Percentiles rank a stretch among this genome's conserved stretches.
These are phyloP conservation scores for Cladosporium phlei DNA, from an alignment of 2,329 filamentous ascomycete species.

Conservation along the genomic window DNA sequence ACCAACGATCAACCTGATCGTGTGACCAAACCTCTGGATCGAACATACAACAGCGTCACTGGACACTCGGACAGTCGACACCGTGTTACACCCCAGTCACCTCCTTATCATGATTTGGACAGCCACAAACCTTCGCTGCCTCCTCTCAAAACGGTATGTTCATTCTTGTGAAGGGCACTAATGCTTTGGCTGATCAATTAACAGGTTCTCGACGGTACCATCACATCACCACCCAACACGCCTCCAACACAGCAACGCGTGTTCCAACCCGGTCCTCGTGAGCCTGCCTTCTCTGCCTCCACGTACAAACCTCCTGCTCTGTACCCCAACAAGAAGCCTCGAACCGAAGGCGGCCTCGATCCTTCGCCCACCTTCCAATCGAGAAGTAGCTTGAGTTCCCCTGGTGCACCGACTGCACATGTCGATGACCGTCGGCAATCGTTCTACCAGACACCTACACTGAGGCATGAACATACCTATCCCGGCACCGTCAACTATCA, in stretches of 20 bases:
- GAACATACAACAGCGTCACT: background rate
- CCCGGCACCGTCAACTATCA: constrained; percentile 1
- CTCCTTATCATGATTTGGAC: constrained; percentile 26
- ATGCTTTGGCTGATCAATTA: background rate
- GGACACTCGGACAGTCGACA: constrained; percentile 18
- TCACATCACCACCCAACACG: constrained; percentile 20
- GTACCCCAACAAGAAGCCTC: constrained; percentile 33
- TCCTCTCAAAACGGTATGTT: constrained; percentile 30
- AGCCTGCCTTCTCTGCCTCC: constrained; percentile 27
- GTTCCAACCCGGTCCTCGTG: constrained; percentile 27
- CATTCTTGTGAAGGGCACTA: constrained; percentile 21
- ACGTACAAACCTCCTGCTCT: constrained; percentile 32
- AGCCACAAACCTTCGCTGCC: constrained; percentile 30
- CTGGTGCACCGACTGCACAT: background rate
- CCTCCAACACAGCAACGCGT: constrained; percentile 23
- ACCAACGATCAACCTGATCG: constrained; percentile 1
- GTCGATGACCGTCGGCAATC: background rate
- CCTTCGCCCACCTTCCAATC: constrained; percentile 3
- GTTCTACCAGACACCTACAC: background rate
- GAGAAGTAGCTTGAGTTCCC: constrained; percentile 7
- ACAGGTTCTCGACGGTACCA: constrained; percentile 6
- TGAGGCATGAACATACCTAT: background rate
- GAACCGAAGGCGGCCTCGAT: constrained; percentile 19
- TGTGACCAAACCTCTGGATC: background rate
- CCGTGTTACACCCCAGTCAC: constrained; percentile 24